Conservation (phyloP, 768 basidiomycete genomes). For the Tulasnella calospora region DNA sequence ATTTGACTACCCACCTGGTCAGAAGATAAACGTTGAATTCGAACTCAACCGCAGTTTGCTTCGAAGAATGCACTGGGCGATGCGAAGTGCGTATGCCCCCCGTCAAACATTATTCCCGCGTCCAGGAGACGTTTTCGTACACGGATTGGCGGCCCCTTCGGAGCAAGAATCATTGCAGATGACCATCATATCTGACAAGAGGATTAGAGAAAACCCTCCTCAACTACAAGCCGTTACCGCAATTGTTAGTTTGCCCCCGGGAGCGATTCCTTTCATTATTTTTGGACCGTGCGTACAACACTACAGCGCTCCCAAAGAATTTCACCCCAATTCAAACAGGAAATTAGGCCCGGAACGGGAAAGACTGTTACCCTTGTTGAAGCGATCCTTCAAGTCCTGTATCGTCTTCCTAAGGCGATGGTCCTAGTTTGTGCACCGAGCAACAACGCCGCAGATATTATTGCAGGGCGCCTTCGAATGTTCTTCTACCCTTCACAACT, state of each 20-base stretch:
- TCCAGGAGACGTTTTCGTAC: no score
- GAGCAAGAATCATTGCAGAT: no score
- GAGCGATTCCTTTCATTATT: constrained; percentile 52
- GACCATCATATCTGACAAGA: neutral
- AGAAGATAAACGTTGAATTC: constrained; percentile 51
- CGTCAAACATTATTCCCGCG: no score
- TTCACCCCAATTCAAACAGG: neutral
- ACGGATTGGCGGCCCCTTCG: no score
- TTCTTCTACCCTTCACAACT: constrained; percentile 34
- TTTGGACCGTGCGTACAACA: constrained; percentile 56
- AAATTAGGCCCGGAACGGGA: constrained; percentile 54
- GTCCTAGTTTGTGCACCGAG: constrained; percentile 64
- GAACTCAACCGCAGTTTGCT: constrained; percentile 46
- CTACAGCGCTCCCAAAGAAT: neutral
- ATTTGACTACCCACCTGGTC: constrained; percentile 40
- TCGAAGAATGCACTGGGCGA: no score
- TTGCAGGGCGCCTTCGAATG: constrained; percentile 43
- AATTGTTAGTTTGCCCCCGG: constrained; percentile 45
- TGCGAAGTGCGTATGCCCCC: no score
- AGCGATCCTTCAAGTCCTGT: constrained; percentile 54
- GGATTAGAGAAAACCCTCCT: constrained; percentile 39
- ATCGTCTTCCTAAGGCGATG: constrained; percentile 39
- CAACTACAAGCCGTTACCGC: constrained; percentile 51
- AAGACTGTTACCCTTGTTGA: constrained; percentile 68
- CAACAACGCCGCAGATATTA: constrained; percentile 61